A percentile compares a stretch with the other conserved stretches of the same genome.
phyloP scores from a whole-genome alignment of 2,329 filamentous ascomycete genomes.

The Dendryphion nanum region DNA sequence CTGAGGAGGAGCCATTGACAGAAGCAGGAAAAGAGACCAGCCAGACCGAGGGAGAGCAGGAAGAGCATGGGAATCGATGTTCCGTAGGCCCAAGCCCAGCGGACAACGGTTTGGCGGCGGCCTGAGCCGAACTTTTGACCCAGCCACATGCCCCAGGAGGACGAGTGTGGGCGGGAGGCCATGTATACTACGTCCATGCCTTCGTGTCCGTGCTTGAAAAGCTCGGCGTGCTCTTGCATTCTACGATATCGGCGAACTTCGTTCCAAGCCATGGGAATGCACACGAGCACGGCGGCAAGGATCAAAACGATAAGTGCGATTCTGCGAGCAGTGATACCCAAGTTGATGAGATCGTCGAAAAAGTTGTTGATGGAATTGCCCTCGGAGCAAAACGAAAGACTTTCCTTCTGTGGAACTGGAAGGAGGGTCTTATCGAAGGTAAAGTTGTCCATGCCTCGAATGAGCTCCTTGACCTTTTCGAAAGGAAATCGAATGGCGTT shows the following conservation, averaged over 20 bases:
- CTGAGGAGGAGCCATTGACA: constrained; percentile 79
- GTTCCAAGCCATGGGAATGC: constrained; percentile 74
- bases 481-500: constrained; percentile 76
- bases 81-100: constrained; percentile 86
- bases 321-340: constrained; percentile 68
- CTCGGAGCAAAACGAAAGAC: constrained; percentile 83
- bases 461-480: constrained; percentile 69
- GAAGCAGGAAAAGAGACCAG: constrained; percentile 77
- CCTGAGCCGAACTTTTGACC: constrained; percentile 62
- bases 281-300: constrained; percentile 68
- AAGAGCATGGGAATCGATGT: constrained; percentile 84
- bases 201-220: constrained; percentile 70
- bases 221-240: constrained; percentile 66
- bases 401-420: constrained; percentile 78
- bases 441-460: constrained; percentile 71
- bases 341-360: constrained; percentile 68
- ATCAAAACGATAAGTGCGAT: constrained; percentile 75
- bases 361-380: constrained; percentile 80
- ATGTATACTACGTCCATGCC: constrained; percentile 88
- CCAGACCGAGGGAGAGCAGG: constrained; percentile 76
- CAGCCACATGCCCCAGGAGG: constrained; percentile 68
- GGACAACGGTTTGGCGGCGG: constrained; percentile 68
- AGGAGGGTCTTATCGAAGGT: constrained; percentile 76
- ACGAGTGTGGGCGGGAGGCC: constrained; percentile 75
- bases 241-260: constrained; percentile 76